Conservation (phyloP, 371 early-diverging fungal species). For the Entomophthora muscae region DNA sequence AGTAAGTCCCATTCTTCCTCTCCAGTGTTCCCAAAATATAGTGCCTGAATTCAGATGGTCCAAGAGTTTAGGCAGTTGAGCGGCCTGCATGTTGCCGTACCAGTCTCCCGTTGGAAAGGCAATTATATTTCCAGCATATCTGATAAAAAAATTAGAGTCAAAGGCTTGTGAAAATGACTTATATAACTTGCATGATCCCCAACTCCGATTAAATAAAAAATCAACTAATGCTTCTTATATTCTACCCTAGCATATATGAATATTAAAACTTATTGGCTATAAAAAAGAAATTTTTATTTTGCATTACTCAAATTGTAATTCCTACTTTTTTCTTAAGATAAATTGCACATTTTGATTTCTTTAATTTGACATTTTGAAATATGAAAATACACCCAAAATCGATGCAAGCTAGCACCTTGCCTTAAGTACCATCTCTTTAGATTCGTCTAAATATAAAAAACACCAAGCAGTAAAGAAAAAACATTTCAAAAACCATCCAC, state of each 20-base stretch:
- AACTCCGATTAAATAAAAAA: not conserved
- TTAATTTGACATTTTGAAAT: too few species aligned
- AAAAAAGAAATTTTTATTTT: not conserved
- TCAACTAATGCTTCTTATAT: not conserved
- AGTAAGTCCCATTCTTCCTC: not conserved
- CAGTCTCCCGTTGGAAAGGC: not conserved
- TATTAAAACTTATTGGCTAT: not conserved
- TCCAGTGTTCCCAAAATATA: not conserved
- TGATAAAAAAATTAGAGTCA: not conserved
- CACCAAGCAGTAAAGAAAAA: not conserved
- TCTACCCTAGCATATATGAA: not conserved
- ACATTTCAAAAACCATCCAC: not conserved
- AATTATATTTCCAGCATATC: conserved; percentile 4
- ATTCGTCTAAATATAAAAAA: not conserved
- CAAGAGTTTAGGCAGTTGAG: not conserved
- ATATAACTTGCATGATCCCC: not conserved
- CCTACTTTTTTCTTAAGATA: too few species aligned
- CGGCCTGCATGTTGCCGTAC: not conserved
- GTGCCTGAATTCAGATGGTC: not conserved
- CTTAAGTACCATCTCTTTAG: too few species aligned
- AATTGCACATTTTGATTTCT: too few species aligned
- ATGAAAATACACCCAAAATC: too few species aligned
- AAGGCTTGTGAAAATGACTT: not conserved
- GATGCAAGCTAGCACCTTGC: too few species aligned
- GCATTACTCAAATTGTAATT: not conserved